Evolutionary conservation across 768 basidiomycete species (phyloP), one percentile per base, ranked within the genome.

Genomic region (Tylopilus sp.): DNA sequence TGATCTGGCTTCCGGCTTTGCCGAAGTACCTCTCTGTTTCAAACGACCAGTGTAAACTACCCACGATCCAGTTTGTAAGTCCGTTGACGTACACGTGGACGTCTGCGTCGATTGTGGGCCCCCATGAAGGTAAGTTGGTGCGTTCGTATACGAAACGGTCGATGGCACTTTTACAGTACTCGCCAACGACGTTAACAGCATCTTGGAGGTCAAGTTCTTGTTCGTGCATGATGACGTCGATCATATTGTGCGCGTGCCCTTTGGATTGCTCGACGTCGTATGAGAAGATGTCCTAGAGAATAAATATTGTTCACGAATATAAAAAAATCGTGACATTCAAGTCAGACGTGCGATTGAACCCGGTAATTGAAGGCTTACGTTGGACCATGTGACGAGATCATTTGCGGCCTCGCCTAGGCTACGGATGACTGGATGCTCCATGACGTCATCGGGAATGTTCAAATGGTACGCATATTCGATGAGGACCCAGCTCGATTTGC

Each of bases 191-290:
- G 64, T 91, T 80, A 47, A 90, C 75, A 22, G 90, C 88, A 15
- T 75, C 72, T 62, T 91, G 90, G 5, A 90, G 75, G 60, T 76
- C 79, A 17, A 88, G 68, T n/a, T 79, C 79, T 47, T 85, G 78
- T 63, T 86, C 78, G 55, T 80, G 64, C 83, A 89, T 90, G 53
- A 88, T 80, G 53, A 91, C 85, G 26, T 79, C 74, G 59, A 91
- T 84, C 84, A 91, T 88, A 71, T 91, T 91, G 70, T 91, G 88
- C 2, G 82, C 86, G 63, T 91, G 84, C 25, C 86, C 86, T 69
- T 82, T 80, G 21, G 86, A 80, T 63, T 90, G 89, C 65, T 91
- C 89, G 57, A 86, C 82, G 69, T 89, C 88, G 73, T 83, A 91
- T 17, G 89, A 90, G 69, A 88, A 91, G 60, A 91, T 80, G 70